Evolutionary conservation across 1,284 basidiomycete species (phyloP), one percentile per base, ranked within the genome.

Genomic region (Dichomitus squalens): DNA sequence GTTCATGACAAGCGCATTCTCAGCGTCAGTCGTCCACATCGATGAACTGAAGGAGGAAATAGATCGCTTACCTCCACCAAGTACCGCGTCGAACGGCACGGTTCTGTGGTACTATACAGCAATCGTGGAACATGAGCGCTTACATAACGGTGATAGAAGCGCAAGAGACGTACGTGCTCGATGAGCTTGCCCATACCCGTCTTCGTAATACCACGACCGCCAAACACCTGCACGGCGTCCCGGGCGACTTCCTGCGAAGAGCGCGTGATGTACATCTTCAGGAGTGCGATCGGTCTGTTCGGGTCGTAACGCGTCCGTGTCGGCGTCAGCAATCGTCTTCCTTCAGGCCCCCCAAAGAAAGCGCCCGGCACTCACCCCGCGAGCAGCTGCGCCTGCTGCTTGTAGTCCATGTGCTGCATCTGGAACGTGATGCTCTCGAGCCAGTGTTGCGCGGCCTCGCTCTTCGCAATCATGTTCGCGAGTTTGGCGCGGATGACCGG

Each of bases 381-480:
- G 23, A 80, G 72, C 43, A 73, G 70, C 60, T 70, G 63, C 7
- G 76, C 74, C 56, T 77, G 75, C 57, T 76, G 70, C 63, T 76
- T 76, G 59, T 78, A 78, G 21, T 68, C 84, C 92, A 95, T 95
- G 66, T 95, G 87, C 70, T 83, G 87, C 95, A 96, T 96, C 74
- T 96, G 95, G 72, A 89, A 87, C 0, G 94, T 96, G 60, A 96
- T 77, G 68, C 85, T 90, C 76, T 98, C 95, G 25, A 96, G 76
- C 93, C 94, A 97, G 47, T 83, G 85, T 70, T 97, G 95, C 20
- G 80, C 80, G 3, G 85, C 84, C 73, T 96, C 93, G 34, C 84
- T 81, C 57, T 92, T 87, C 21, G 90, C 84, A 58, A 96, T 93
- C 91, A 96, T 94, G 25, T 79, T 77, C 1, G 93, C 93, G 48